Base-by-base conservation (phyloP, 2,329 filamentous ascomycete genomes). In the Botryotinia convoluta region DNA sequence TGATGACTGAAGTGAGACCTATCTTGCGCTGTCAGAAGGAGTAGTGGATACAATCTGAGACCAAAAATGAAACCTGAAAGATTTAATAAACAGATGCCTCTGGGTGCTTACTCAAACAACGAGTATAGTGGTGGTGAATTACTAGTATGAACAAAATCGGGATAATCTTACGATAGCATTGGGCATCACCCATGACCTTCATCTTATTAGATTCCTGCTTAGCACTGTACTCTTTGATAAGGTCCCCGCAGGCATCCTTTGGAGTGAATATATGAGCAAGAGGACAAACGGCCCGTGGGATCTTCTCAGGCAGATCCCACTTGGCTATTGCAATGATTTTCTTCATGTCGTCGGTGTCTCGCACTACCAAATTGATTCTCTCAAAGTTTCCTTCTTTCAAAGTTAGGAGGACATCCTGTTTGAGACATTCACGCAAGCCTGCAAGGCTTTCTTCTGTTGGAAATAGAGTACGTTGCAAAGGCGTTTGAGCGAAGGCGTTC, bases 1-100 rank as follows among this genome's bases (percentile, higher is more conserved):
- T 79, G 26, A 73, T 78, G 35, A 80, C 60, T 54, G 77, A 79
- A 26, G 76, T 78, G 18, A 80, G 73, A 70, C 75, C 79, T 80
- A 59, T 65, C 42, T 29, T 45, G 44, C 18, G 37, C 12, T 57
- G 44, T 54, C 44, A 51, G 69, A 62, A 48, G 10, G 22, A n/a
- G 18, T 32, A 9, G 35, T 9, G 57, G 18, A 29, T 7, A 39
- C 32, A 39, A 39, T 26, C 22, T 16, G 14, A 39, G 22, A 3
- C 59, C 37, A 44, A 35, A 26, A n/a, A 35, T n/a, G 12, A 62
- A 22, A 9, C 7, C n/a, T 29, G 22, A 71, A 48, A 26, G 42
- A 20, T 16, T 39, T n/a, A 7, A 8, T 54, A 54, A 22, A 45
- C 3, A n/a, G 29, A 12, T 32, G 26, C n/a, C 7, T 26, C 22